phyloP scores from a whole-genome alignment of 495 filamentous ascomycete species.

The Neurospora sp. region DNA sequence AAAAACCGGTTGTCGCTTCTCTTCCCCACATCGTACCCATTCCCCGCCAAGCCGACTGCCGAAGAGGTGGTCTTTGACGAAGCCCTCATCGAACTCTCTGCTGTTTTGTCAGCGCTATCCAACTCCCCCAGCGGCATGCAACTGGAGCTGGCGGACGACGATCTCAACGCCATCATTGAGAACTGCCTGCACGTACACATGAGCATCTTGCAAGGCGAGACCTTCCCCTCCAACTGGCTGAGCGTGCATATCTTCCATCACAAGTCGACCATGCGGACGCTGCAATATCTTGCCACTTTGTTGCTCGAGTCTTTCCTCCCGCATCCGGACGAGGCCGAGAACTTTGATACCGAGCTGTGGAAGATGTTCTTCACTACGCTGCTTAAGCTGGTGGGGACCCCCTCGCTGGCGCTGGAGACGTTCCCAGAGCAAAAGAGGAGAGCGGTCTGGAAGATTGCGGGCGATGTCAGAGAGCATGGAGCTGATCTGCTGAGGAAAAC shows the following conservation, averaged over 20 bases:
- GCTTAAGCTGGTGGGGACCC: constrained; percentile 78
- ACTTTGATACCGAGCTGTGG: constrained; percentile 90
- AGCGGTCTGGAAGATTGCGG: constrained; percentile 97
- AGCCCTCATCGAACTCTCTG: constrained; percentile 77
- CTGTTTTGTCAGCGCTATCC: constrained; percentile 72
- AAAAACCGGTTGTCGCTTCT: constrained; percentile 70
- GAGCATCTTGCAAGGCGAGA: constrained; percentile 79
- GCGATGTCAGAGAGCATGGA: constrained; percentile 87
- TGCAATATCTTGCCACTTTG: constrained; percentile 74
- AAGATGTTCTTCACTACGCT: constrained; percentile 84
- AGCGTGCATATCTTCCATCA: constrained; percentile 94
- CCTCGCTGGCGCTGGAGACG: constrained; percentile 83
- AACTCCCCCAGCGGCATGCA: constrained; percentile 58
- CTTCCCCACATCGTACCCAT: constrained; percentile 85
- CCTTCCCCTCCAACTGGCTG: constrained; percentile 84
- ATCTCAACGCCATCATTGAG: constrained; percentile 64
- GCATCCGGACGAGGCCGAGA: constrained; percentile 81
- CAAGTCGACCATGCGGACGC: constrained; percentile 73
- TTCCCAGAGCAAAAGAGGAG: constrained; percentile 95
- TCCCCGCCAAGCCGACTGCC: constrained; percentile 61
- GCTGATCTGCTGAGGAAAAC: constrained; percentile 72
- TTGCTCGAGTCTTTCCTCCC: constrained; percentile 73
- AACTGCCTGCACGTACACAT: constrained; percentile 72
- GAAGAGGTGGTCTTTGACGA: constrained; percentile 68
- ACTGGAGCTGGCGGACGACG: constrained; percentile 61